These are phyloP conservation scores for Thraustochytrium sp. DNA, from an alignment of 352 stramenopile species.

Conservation along the genomic window DNA sequence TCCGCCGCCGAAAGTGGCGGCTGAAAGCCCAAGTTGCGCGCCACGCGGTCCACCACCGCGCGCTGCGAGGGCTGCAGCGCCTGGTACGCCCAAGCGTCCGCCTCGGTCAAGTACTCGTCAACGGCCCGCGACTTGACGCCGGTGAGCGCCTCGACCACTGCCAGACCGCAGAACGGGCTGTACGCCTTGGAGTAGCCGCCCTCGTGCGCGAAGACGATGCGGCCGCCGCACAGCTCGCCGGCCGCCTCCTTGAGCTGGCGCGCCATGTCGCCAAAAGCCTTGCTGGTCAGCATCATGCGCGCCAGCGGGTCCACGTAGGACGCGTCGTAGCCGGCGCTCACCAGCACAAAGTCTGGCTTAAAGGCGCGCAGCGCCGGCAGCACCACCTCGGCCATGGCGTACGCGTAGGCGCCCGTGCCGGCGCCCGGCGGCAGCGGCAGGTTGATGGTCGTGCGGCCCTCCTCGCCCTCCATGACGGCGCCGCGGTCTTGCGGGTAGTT, in stretches of 20 bases:
- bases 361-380: conserved; percentile 49
- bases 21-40: neutral
- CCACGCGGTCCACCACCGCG: neutral
- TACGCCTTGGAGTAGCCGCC: conserved; percentile 85
- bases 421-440: neutral
- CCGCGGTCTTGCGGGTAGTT: conserved; percentile 23
- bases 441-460: conserved; percentile 55
- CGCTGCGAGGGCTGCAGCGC: conserved; percentile 55
- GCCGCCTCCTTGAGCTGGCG: conserved; percentile 73
- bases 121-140: conserved; percentile 47
- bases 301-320: conserved; percentile 53
- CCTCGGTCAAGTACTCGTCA: conserved; percentile 52
- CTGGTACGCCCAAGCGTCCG: conserved; percentile 64
- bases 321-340: conserved; percentile 54
- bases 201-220: conserved; percentile 86
- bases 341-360: conserved; percentile 52
- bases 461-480: conserved; percentile 25
- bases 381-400: conserved; percentile 34
- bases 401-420: conserved; percentile 21
- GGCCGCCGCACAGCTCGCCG: conserved; percentile 82
- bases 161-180: conserved; percentile 77
- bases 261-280: conserved; percentile 77
- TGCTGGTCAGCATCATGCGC: conserved; percentile 61
- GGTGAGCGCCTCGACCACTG: conserved; percentile 66
- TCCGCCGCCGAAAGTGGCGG: neutral